Evolutionary conservation across 1,284 basidiomycete species (phyloP).

Genomic region (Erythrobasidium hasegawianum): DNA sequence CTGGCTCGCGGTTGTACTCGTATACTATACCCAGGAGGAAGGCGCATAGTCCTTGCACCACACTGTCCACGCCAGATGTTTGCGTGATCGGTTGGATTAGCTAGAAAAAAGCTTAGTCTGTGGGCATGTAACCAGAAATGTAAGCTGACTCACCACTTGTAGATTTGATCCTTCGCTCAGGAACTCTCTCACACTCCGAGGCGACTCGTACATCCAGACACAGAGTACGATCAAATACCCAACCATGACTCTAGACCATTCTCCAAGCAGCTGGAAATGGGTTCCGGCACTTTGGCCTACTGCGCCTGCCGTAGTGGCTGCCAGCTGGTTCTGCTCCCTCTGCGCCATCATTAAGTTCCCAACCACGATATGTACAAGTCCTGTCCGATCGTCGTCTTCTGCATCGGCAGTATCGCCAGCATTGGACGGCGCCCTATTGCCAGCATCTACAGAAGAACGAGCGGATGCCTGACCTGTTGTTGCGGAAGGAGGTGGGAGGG

Average conservation of each 20-base stretch:
- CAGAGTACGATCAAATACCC: conserved; percentile 77
- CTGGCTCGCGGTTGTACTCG: conserved; percentile 88
- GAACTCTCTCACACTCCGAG: conserved; percentile 80
- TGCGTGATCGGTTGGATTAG: conserved; percentile 92
- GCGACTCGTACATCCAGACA: conserved; percentile 97
- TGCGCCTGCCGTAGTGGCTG: conserved; percentile 39
- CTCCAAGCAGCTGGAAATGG: conserved; percentile 57
- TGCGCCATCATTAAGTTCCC: conserved; percentile 63
- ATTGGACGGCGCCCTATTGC: conserved; percentile 31
- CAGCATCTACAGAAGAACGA: neutral
- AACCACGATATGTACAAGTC: conserved; percentile 56
- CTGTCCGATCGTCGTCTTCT: conserved; percentile 54
- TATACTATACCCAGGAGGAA: conserved; percentile 92
- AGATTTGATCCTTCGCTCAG: conserved; percentile 81
- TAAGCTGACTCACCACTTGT: conserved; percentile 66
- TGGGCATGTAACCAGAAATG: neutral
- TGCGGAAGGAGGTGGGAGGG: conserved; percentile 34
- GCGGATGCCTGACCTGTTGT: conserved; percentile 6
- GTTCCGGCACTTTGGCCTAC: conserved; percentile 46
- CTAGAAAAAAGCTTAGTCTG: conserved; percentile 51
- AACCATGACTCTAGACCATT: conserved; percentile 86
- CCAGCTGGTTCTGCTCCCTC: conserved; percentile 54
- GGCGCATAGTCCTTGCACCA: conserved; percentile 85
- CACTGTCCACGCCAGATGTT: conserved; percentile 73
- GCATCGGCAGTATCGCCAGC: conserved; percentile 45